These are phyloP conservation scores for Candida golubevii DNA, from an alignment of 805 yeast genomes.

Conservation along the genomic window DNA sequence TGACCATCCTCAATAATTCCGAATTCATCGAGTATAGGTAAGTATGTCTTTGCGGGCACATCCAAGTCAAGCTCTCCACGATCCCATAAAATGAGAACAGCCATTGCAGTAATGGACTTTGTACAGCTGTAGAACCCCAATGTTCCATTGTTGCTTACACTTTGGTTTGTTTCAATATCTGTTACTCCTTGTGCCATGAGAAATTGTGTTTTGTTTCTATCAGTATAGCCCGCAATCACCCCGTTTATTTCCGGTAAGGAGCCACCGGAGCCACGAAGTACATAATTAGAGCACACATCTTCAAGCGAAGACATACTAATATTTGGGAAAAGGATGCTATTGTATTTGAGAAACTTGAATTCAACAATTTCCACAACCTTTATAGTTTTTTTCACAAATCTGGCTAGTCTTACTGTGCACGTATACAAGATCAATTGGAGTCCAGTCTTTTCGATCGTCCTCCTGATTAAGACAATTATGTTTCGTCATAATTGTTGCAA, in stretches of 20 bases:
- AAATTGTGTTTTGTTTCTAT: conserved; percentile 6
- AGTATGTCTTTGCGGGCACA: conserved; percentile 26
- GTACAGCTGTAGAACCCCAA: conserved; percentile 17
- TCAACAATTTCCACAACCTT: too few relatives aligned
- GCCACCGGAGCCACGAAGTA: neutral
- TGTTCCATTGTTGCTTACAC: conserved; percentile 8
- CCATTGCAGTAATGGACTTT: conserved; percentile 27
- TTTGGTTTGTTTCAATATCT: conserved; percentile 7
- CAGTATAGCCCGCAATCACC: conserved; percentile 17
- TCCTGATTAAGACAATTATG: too few relatives aligned
- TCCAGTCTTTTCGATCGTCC: too few relatives aligned
- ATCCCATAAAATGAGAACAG: conserved; percentile 31
- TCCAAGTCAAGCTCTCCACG: conserved; percentile 31
- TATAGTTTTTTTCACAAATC: too few relatives aligned
- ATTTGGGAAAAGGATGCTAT: too few relatives aligned
- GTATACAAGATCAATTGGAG: too few relatives aligned
- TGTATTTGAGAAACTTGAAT: too few relatives aligned
- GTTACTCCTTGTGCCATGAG: conserved; percentile 13
- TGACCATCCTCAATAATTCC: conserved; percentile 12
- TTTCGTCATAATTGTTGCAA: too few relatives aligned
- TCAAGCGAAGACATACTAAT: conserved; percentile 4
- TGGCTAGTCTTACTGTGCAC: too few relatives aligned
- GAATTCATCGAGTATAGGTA: conserved; percentile 29
- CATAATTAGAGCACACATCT: conserved; percentile 6
- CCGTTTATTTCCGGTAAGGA: conserved; percentile 9